Base-by-base conservation (phyloP, 164 flowering plant species). In the Vitis vinifera region DNA sequence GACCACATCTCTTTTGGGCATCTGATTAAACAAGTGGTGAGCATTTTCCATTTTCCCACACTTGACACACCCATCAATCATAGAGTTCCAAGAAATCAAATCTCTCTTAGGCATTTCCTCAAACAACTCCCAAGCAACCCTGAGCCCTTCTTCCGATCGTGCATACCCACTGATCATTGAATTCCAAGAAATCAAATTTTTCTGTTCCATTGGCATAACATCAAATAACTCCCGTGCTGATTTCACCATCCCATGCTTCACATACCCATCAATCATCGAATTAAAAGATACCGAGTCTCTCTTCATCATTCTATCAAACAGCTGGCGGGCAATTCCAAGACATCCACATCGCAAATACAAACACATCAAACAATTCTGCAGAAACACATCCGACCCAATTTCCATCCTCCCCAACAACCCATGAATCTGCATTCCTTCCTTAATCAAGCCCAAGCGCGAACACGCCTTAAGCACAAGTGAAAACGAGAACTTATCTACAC, bases 381-480 rank as follows among this genome's bases (percentile, higher is more conserved):
- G 27, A 65, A 81, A 86, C 74, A 88, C 64, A 68, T 87, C 82
- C 5, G 74, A 76, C 81, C 82, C 84, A 62, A 77, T 66, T 23
- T 68, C 83, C 9, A 71, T 56, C 71, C 88, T 87, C 73, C 63
- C 59, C 59, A 88, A 51, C 76, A 87, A 70, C 64, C 91, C 84
- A 62, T 87, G 92, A 80, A 90, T 68, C 79, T 88, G 91, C 76
- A 82, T 65, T 55, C 90, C 95, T 72, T 76, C 86, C 55, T 60
- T 75, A 14, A 83, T 23, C 59, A 72, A 77, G 59, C 79, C 74
- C 55, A 76, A 8, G 29, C 86, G 79, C 49, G 90, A 78, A 74
- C 91, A 90, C 29, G 89, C 87, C 75, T 88, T 90, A 63, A 88
- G 77, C 23, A 79, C 86, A 55, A 88, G 70, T 2, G 95, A 86